Conservation (phyloP, 2,329 filamentous ascomycete species). For the Madurella mycetomatis region DNA sequence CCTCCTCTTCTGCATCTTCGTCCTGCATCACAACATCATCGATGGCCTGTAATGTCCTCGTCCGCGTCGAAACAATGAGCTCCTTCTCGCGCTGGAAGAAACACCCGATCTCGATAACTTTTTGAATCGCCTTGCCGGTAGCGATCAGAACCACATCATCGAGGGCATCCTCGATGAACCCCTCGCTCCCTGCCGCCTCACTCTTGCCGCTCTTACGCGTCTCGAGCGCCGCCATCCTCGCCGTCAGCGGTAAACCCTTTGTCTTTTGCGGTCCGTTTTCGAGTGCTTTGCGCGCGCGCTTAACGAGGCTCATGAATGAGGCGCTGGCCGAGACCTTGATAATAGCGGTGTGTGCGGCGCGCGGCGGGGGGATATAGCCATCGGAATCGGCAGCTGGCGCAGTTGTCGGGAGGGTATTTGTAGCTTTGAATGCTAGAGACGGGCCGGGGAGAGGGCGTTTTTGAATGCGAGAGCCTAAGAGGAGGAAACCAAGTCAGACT, state of each 20-base stretch:
- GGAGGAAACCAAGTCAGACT: neutral
- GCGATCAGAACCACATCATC: slow-evolving; percentile 54
- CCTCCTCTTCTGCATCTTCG: slow-evolving; percentile 26
- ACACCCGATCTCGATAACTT: slow-evolving; percentile 56
- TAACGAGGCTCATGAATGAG: slow-evolving; percentile 64
- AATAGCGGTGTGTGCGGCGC: slow-evolving; percentile 30
- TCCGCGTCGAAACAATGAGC: slow-evolving; percentile 55
- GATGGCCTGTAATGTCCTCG: slow-evolving; percentile 59
- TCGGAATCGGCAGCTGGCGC: slow-evolving; percentile 20
- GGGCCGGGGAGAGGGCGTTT: slow-evolving; percentile 39
- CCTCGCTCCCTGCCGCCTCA: slow-evolving; percentile 27
- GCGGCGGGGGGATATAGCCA: slow-evolving; percentile 22
- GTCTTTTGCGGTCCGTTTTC: slow-evolving; percentile 47
- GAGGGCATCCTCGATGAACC: slow-evolving; percentile 36
- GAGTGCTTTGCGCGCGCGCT: slow-evolving; percentile 61
- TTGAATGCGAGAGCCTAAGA: slow-evolving; percentile 43
- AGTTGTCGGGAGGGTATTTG: slow-evolving; percentile 26
- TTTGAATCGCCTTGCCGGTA: slow-evolving; percentile 62
- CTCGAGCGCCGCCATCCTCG: slow-evolving; percentile 37
- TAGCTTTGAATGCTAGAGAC: slow-evolving; percentile 2
- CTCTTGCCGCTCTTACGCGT: slow-evolving; percentile 20
- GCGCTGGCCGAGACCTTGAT: slow-evolving; percentile 64
- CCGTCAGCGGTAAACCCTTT: slow-evolving; percentile 42
- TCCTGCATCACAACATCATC: slow-evolving; percentile 55
- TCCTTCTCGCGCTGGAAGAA: slow-evolving; percentile 61